Conservation (phyloP, 2,329 filamentous ascomycete genomes). For the Annulohypoxylon truncatum region DNA sequence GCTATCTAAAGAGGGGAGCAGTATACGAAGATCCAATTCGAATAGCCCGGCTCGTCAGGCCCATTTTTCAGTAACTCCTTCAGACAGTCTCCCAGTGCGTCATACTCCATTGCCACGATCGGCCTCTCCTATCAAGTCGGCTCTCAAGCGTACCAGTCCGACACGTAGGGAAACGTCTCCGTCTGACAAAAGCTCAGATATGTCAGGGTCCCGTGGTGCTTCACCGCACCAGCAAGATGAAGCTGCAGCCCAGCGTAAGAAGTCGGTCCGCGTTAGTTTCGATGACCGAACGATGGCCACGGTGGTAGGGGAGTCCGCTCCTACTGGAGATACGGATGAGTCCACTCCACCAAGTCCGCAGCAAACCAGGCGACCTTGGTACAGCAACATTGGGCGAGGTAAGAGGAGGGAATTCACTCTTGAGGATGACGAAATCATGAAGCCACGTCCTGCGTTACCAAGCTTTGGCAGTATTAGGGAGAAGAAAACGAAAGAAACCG, state of each 20-base stretch:
- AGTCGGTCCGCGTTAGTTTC: constrained; percentile 80
- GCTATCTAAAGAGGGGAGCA: constrained; percentile 37
- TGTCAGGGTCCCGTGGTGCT: constrained; percentile 50
- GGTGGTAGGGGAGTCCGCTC: constrained; percentile 62
- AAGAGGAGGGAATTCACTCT: constrained; percentile 63
- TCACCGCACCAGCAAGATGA: constrained; percentile 53
- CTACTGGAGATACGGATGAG: constrained; percentile 54
- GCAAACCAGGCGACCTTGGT: constrained; percentile 62
- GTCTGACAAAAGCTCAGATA: constrained; percentile 61
- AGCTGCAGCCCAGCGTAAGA: constrained; percentile 62
- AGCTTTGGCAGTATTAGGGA: constrained; percentile 80
- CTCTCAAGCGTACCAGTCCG: constrained; percentile 73
- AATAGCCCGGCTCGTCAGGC: constrained; percentile 75
- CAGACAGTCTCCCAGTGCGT: constrained; percentile 66
- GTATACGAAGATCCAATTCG: constrained; percentile 56
- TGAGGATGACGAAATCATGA: constrained; percentile 77
- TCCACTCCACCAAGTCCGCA: constrained; percentile 55
- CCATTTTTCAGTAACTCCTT: constrained; percentile 69
- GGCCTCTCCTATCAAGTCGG: constrained; percentile 81
- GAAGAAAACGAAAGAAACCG: constrained; percentile 64
- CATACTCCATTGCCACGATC: constrained; percentile 78
- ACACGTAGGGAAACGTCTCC: constrained; percentile 62
- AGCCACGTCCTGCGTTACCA: constrained; percentile 78
- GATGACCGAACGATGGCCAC: constrained; percentile 70
- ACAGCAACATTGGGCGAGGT: constrained; percentile 59